phyloP scores from a whole-genome alignment of 1,284 basidiomycete genomes.

The Mrakiaceae sp. region DNA sequence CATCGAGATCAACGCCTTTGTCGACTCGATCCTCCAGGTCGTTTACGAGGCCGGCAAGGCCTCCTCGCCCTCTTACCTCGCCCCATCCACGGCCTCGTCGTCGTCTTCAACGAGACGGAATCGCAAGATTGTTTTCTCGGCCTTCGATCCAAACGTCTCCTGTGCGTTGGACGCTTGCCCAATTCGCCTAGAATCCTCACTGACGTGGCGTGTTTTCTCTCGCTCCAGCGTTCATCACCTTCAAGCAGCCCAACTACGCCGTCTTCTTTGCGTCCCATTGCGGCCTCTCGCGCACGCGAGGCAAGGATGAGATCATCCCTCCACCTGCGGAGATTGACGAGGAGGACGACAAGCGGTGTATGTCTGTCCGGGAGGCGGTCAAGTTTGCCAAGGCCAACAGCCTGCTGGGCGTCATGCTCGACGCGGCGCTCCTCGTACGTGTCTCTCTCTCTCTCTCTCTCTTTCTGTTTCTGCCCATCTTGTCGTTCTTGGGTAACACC shows the following conservation, averaged over 20 bases:
- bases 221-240: constrained; percentile 50
- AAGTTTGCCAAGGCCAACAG: constrained; percentile 93
- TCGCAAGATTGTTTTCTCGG: constrained; percentile 72
- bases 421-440: constrained; percentile 73
- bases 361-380: constrained; percentile 77
- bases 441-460: constrained; percentile 23
- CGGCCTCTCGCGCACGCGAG: constrained; percentile 44
- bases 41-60: constrained; percentile 55
- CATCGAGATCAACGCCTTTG: constrained; percentile 63
- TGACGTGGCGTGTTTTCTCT: constrained; percentile 1
- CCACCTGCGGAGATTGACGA: constrained; percentile 33
- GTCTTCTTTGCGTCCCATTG: constrained; percentile 89
- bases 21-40: constrained; percentile 67
- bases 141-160: constrained; percentile 59
- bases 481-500: not conserved
- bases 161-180: constrained; percentile 42
- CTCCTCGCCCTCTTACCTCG: constrained; percentile 23
- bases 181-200: constrained; percentile 24
- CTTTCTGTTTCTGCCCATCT: constrained; percentile 1
- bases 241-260: constrained; percentile 99
- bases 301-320: not conserved
- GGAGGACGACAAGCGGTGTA: constrained; percentile 44
- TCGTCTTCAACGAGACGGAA: constrained; percentile 4
- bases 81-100: not conserved
- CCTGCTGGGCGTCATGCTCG: constrained; percentile 80